Percentiles rank a stretch among this genome's conserved stretches.
Conservation (phyloP, 768 basidiomycete genomes). For the Dentipellis sp. region DNA sequence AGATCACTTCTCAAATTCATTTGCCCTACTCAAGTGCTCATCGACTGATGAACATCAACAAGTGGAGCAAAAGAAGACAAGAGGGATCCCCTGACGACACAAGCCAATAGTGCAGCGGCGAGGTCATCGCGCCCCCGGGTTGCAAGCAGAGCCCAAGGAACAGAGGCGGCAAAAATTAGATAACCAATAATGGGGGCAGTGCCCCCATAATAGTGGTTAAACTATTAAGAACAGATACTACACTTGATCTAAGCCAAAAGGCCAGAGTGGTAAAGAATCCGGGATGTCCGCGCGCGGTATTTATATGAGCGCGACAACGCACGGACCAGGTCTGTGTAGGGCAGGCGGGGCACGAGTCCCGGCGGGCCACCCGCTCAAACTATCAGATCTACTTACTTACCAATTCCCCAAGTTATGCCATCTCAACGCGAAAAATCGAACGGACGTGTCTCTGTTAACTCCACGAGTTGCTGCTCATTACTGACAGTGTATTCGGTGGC, state of each 20-base stretch:
- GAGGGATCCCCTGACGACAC: slow-evolving; percentile 2
- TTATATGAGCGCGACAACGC: no score
- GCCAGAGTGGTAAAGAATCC: slow-evolving; percentile 69
- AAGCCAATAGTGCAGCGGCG: not conserved
- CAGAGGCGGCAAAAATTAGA: slow-evolving; percentile 1
- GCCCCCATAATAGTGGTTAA: slow-evolving; percentile 38
- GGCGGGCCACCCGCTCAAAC: no score
- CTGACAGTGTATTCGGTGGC: no score
- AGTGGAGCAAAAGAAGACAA: slow-evolving; percentile 10
- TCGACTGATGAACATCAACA: not conserved
- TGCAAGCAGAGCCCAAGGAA: not conserved
- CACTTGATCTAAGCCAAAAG: slow-evolving; percentile 98
- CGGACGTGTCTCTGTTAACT: no score
- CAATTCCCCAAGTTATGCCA: no score
- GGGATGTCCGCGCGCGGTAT: no score
- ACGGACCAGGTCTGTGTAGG: no score
- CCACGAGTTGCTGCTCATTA: no score
- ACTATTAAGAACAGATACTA: slow-evolving; percentile 95
- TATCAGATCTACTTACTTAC: no score
- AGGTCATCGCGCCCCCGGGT: not conserved
- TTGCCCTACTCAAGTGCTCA: slow-evolving; percentile 4
- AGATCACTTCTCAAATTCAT: not conserved
- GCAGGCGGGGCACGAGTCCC: no score
- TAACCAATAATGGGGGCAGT: slow-evolving; percentile 9
- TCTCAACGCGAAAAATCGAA: no score